Evolutionary conservation across 1,139 yeast genomes (phyloP).

Genomic region (Blastobotrys malaysiensis): DNA sequence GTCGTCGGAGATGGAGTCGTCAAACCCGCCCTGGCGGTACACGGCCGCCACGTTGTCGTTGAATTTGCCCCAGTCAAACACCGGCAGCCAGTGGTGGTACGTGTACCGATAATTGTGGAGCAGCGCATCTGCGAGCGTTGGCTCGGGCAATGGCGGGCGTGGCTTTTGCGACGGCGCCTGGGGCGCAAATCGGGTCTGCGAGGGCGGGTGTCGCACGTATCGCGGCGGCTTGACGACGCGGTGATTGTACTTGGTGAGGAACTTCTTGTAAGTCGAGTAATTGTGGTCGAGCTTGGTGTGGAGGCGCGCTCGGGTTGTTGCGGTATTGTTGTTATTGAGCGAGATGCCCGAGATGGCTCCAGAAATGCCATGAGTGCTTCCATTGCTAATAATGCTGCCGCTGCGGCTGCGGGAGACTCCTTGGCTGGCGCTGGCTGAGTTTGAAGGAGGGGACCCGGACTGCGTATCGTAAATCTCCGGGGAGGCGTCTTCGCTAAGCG

Average conservation of each 20-base stretch:
- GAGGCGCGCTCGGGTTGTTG: background rate
- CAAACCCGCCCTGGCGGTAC: slow-evolving; percentile 4
- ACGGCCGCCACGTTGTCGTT: slow-evolving; percentile 7
- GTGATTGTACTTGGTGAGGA: slow-evolving; percentile 3
- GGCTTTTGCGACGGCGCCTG: background rate
- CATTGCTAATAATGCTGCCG: background rate
- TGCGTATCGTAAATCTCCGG: background rate
- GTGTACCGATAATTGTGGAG: slow-evolving; percentile 15
- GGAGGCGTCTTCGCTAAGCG: slow-evolving; percentile 4
- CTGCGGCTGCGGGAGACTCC: background rate
- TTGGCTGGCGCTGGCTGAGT: background rate
- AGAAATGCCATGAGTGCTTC: background rate
- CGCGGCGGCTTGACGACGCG: slow-evolving; percentile 8
- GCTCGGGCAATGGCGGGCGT: slow-evolving; percentile 4
- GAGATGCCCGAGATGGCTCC: background rate
- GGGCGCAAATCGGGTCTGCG: background rate
- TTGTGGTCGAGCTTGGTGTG: slow-evolving; percentile 7
- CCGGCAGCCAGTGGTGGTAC: slow-evolving; percentile 26
- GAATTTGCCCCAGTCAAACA: slow-evolving; percentile 23
- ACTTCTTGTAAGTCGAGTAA: slow-evolving; percentile 3
- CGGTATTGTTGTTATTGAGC: background rate
- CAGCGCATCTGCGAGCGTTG: slow-evolving; percentile 8
- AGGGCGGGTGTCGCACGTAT: slow-evolving; percentile 3
- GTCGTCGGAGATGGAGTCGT: slow-evolving; percentile 10
- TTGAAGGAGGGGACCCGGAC: background rate